Conservation (phyloP, 1,284 basidiomycete species). For the Schizophyllum commune region DNA sequence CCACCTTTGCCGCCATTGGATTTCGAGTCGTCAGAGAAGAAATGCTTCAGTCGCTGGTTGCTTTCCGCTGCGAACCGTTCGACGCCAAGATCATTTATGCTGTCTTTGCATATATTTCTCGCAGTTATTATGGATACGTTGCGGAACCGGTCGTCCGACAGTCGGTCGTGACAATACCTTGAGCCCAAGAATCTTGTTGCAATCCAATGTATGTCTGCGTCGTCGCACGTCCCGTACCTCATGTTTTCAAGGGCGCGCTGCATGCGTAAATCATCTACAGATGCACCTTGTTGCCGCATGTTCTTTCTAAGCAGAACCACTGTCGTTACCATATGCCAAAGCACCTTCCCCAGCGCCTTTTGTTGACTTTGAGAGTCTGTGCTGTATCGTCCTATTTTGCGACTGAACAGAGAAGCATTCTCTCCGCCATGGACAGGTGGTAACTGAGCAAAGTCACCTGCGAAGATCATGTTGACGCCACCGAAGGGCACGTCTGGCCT, state of each 20-base stretch:
- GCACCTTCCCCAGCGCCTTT: slow-evolving; percentile 20
- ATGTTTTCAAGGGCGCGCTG: slow-evolving; percentile 24
- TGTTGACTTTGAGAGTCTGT: slow-evolving; percentile 11
- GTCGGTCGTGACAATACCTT: neutral
- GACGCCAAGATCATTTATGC: slow-evolving; percentile 21
- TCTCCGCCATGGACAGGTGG: slow-evolving; percentile 12
- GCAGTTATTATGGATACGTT: slow-evolving; percentile 26
- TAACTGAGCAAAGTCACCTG: slow-evolving; percentile 19
- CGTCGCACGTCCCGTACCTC: slow-evolving; percentile 25
- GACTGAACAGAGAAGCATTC: slow-evolving; percentile 14
- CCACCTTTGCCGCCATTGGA: neutral
- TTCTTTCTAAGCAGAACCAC: slow-evolving; percentile 29
- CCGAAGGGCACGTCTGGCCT: slow-evolving; percentile 17
- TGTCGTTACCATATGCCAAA: slow-evolving; percentile 27
- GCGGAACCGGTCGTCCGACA: slow-evolving; percentile 16
- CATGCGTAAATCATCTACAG: slow-evolving; percentile 19
- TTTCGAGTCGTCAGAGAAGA: slow-evolving; percentile 17
- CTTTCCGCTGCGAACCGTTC: slow-evolving; percentile 22
- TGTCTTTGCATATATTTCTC: slow-evolving; percentile 23
- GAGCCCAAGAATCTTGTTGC: slow-evolving; percentile 11
- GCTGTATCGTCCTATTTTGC: slow-evolving; percentile 6
- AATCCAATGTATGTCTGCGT: slow-evolving; percentile 24
- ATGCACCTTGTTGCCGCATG: slow-evolving; percentile 24
- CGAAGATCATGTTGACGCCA: slow-evolving; percentile 16
- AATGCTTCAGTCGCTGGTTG: slow-evolving; percentile 13